Conservation (phyloP, 1,284 basidiomycete species). For the Athelia sp. region DNA sequence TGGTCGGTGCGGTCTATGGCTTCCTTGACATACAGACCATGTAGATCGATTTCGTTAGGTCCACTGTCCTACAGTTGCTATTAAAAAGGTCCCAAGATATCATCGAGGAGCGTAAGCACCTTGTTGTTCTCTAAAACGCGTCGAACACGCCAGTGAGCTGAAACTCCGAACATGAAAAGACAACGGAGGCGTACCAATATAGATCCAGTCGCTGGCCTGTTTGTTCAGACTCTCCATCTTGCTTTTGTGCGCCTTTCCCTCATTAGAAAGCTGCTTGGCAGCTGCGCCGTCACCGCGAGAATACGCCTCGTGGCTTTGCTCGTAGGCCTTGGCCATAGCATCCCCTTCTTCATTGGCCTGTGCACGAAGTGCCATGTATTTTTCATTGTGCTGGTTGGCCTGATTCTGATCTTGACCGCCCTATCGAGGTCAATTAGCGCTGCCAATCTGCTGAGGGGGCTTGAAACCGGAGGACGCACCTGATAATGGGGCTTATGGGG, state of each 20-base stretch:
- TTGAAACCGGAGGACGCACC: neutral
- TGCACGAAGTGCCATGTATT: slow-evolving; percentile 67
- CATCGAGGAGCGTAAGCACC: slow-evolving; percentile 26
- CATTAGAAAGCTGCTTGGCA: slow-evolving; percentile 80
- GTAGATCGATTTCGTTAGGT: slow-evolving; percentile 79
- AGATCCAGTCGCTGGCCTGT: slow-evolving; percentile 90
- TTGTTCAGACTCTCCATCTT: slow-evolving; percentile 82
- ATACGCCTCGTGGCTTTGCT: slow-evolving; percentile 67
- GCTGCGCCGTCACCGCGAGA: slow-evolving; percentile 65
- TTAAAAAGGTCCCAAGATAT: slow-evolving; percentile 1
- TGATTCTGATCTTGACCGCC: slow-evolving; percentile 52
- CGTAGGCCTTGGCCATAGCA: slow-evolving; percentile 66
- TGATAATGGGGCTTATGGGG: neutral
- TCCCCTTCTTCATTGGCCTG: slow-evolving; percentile 73
- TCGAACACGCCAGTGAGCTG: neutral
- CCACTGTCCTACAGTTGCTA: slow-evolving; percentile 48
- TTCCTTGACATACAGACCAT: slow-evolving; percentile 92
- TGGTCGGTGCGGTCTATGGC: slow-evolving; percentile 70
- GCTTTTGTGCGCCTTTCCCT: slow-evolving; percentile 80
- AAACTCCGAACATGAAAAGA: slow-evolving; percentile 2
- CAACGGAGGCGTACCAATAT: slow-evolving; percentile 47
- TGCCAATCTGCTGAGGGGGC: neutral
- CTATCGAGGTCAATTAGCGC: neutral
- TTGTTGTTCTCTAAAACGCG: slow-evolving; percentile 72
- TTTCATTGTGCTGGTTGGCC: slow-evolving; percentile 63